Percentiles rank a stretch among this genome's conserved stretches.
phyloP scores from a whole-genome alignment of 768 basidiomycete species.

The Lentinula guzmanii region DNA sequence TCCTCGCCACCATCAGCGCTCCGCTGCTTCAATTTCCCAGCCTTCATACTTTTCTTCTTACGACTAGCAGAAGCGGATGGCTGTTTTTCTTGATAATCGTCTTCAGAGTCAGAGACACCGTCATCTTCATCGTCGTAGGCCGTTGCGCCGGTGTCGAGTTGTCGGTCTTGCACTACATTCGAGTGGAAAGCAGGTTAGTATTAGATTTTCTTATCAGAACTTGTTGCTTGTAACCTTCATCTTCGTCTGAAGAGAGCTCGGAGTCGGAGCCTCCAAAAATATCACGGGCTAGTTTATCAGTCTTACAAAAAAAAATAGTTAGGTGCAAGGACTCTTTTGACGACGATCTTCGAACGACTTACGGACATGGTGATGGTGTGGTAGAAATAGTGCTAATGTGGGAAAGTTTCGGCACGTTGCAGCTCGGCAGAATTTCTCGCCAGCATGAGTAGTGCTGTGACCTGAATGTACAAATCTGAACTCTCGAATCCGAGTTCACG shows the following conservation, averaged over 20 bases:
- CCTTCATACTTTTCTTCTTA: neutral
- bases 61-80: conserved; percentile 4
- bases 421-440: too few relatives aligned
- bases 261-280: conserved; percentile 84
- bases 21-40: conserved; percentile 25
- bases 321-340: neutral
- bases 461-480: too few relatives aligned
- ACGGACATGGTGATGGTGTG: neutral
- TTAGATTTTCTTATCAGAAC: neutral
- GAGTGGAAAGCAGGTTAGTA: conserved; percentile 26
- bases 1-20: neutral
- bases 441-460: too few relatives aligned
- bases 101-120: conserved; percentile 49
- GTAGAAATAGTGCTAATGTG: neutral
- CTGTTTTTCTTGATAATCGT: conserved; percentile 15
- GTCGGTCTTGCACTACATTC: conserved; percentile 32
- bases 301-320: neutral
- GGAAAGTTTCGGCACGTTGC: too few relatives aligned
- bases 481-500: too few relatives aligned
- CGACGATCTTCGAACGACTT: neutral
- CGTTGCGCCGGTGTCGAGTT: conserved; percentile 7
- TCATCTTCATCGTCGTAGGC: conserved; percentile 36
- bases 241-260: conserved; percentile 75
- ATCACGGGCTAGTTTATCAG: conserved; percentile 50
- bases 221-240: conserved; percentile 37